Base-by-base conservation (phyloP, 179 eudicot species). In the Patellifolia procumbens region DNA sequence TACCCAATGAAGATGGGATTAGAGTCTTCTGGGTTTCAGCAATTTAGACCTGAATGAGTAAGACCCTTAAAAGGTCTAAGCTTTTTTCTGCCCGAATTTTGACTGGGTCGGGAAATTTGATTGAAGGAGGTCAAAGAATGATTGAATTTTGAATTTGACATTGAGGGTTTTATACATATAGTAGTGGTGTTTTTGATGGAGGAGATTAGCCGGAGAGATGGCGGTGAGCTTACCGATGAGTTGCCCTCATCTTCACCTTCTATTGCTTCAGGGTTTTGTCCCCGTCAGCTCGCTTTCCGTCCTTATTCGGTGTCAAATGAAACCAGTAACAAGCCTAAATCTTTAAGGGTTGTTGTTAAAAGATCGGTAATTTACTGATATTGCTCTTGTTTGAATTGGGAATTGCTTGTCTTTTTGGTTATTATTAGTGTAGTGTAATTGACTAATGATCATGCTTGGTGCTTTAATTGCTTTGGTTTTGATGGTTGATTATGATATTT, bases 1-100 rank as follows among this genome's bases (percentile, higher is more conserved):
- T 51, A 69, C 70, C 39, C 61, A 71, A 83, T 85, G 86, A 84
- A 82, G 86, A 88, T 88, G 94, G 90, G 89, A 73, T 84, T 90
- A 74, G 81, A 88, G 72, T 90, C 94, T 76, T 90, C 91, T 74
- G 94, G 90, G 60, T 87, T 82, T n/a, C n/a, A n/a, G n/a, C n/a
- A n/a, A n/a, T n/a, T n/a, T n/a, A n/a, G n/a, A n/a, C n/a, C n/a
- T n/a, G n/a, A n/a, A n/a, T n/a, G n/a, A n/a, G n/a, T n/a, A n/a
- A n/a, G n/a, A n/a, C n/a, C n/a, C n/a, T n/a, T n/a, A n/a, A n/a
- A n/a, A n/a, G n/a, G n/a, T n/a, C n/a, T n/a, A n/a, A n/a, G n/a
- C n/a, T n/a, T n/a, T n/a, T n/a, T n/a, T n/a, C n/a, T n/a, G n/a
- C n/a, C n/a, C n/a, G n/a, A n/a, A n/a, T n/a, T n/a, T n/a, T n/a